These are phyloP conservation scores for Diplodia intermedia DNA, from an alignment of 2,329 filamentous ascomycete genomes.

Conservation along the genomic window DNA sequence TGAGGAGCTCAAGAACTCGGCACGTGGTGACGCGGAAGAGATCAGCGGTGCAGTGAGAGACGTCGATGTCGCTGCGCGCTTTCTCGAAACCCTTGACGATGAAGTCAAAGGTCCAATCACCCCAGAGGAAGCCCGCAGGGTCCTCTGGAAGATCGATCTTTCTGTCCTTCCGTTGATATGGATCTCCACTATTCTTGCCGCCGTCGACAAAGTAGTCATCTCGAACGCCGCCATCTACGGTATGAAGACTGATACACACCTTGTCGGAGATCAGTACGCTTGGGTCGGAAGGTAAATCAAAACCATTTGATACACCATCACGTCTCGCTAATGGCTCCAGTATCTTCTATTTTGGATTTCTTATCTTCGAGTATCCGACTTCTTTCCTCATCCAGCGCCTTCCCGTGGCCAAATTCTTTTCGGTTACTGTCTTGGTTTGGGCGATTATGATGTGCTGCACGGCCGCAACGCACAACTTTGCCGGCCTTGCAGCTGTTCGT, in stretches of 20 bases:
- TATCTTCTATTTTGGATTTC: constrained; percentile 39
- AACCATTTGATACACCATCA: no score
- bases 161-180: constrained; percentile 17
- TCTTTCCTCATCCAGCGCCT: constrained; percentile 37
- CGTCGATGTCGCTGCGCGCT: constrained; percentile 18
- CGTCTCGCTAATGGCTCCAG: background rate
- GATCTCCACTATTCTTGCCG: constrained; percentile 34
- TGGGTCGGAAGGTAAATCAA: constrained; percentile 37
- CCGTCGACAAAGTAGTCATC: constrained; percentile 53
- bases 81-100: constrained; percentile 15
- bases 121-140: constrained; percentile 6
- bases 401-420: constrained; percentile 39
- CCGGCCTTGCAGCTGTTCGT: constrained; percentile 22
- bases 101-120: constrained; percentile 9
- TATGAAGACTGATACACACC: constrained; percentile 37
- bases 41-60: background rate
- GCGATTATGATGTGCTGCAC: constrained; percentile 36
- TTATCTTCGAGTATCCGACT: constrained; percentile 37
- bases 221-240: constrained; percentile 40
- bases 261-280: constrained; percentile 39
- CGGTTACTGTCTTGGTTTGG: constrained; percentile 36
- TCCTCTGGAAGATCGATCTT: constrained; percentile 28
- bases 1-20: background rate
- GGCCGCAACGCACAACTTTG: constrained; percentile 36
- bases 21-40: background rate